phyloP scores from a whole-genome alignment of 106 monocot genomes.

The Dioscorea dumetorum region DNA sequence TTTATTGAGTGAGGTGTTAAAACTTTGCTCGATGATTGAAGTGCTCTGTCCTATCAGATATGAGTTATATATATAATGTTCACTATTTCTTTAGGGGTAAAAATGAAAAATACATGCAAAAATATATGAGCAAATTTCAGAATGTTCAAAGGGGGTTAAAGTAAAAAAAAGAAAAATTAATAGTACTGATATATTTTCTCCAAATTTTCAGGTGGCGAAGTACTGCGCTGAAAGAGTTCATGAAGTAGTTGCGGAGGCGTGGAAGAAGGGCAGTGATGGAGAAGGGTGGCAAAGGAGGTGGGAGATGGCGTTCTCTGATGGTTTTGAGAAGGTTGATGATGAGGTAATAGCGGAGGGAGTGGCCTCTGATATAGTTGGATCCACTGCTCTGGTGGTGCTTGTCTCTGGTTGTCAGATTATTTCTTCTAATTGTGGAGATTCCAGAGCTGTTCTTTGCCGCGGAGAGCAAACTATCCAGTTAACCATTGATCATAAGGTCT shows the following conservation, averaged over 20 bases:
- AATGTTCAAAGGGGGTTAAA: too few relatives aligned
- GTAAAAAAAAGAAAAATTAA: neutral
- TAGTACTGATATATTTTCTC: neutral
- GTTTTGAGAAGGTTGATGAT: conserved; percentile 30
- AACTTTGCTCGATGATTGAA: too few relatives aligned
- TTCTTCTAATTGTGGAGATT: conserved; percentile 44
- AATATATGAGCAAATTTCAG: too few relatives aligned
- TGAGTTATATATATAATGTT: too few relatives aligned
- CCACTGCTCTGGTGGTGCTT: conserved; percentile 29
- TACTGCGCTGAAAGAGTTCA: conserved; percentile 33
- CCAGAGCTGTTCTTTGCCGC: conserved; percentile 41
- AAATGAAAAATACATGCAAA: neutral
- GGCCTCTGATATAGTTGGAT: conserved; percentile 37
- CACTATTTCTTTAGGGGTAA: too few relatives aligned
- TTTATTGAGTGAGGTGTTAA: too few relatives aligned
- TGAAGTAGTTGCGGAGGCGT: conserved; percentile 28
- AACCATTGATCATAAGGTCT: conserved; percentile 42
- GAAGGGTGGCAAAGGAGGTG: conserved; percentile 35
- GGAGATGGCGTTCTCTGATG: conserved; percentile 29
- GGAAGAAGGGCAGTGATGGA: conserved; percentile 8
- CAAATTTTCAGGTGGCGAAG: conserved; percentile 27
- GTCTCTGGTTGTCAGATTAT: conserved; percentile 47
- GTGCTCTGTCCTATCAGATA: too few relatives aligned
- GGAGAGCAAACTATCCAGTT: conserved; percentile 31
- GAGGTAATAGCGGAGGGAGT: conserved; percentile 24